Evolutionary conservation across 176 grass and related monocot species (phyloP).

Genomic region (Ananas comosus): DNA sequence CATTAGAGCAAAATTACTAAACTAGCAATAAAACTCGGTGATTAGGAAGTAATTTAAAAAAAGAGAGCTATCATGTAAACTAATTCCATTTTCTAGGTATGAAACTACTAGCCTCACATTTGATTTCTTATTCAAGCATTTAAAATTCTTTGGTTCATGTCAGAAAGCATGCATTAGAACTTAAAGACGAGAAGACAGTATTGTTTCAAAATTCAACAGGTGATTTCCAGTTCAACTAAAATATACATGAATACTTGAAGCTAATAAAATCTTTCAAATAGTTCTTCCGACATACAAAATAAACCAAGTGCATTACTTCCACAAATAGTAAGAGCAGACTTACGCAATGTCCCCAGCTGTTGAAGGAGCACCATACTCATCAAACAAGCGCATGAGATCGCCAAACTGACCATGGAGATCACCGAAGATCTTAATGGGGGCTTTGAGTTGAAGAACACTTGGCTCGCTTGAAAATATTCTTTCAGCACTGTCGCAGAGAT

Average conservation of each 20-base stretch:
- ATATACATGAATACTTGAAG: background rate
- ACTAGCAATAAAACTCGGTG: background rate
- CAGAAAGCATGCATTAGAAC: background rate
- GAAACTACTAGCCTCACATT: background rate
- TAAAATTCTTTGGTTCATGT: background rate
- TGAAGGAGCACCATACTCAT: conserved; percentile 98
- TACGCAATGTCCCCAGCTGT: conserved; percentile 96
- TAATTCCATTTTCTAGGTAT: background rate
- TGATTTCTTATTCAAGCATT: background rate
- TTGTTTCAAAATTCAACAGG: background rate
- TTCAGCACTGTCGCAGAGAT: conserved; percentile 90
- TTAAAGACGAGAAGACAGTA: background rate
- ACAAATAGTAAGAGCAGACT: conserved; percentile 23
- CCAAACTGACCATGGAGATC: conserved; percentile 98
- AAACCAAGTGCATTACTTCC: background rate
- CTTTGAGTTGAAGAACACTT: conserved; percentile 87
- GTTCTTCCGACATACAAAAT: conserved; percentile 9
- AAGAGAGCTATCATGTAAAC: too few species aligned
- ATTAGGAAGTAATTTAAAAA: background rate
- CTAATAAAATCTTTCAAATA: background rate
- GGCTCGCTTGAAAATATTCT: conserved; percentile 95
- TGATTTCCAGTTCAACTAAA: background rate
- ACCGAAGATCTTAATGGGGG: conserved; percentile 95
- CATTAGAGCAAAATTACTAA: conserved; percentile 5
- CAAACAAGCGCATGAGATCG: conserved; percentile 92